phyloP scores from a whole-genome alignment of 2,329 filamentous ascomycete genomes.

The Aspergillus caelatus region DNA sequence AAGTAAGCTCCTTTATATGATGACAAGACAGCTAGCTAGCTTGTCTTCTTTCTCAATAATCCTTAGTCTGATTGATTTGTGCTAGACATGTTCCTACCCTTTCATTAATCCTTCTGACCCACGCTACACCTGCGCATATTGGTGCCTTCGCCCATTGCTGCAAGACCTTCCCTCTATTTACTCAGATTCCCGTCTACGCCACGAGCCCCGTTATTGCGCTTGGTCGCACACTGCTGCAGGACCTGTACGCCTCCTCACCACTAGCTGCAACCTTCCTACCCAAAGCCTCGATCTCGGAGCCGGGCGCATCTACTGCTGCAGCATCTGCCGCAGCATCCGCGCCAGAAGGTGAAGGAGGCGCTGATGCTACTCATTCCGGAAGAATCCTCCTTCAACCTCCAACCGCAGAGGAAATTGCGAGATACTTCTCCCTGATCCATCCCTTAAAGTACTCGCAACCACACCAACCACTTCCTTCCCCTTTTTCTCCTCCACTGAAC shows the following conservation, averaged over 20 bases:
- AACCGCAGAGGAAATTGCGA: conserved; percentile 82
- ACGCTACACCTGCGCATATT: conserved; percentile 87
- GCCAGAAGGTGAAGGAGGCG: conserved; percentile 35
- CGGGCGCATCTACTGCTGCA: conserved; percentile 52
- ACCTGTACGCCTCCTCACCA: conserved; percentile 87
- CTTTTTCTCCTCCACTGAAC: conserved; percentile 85
- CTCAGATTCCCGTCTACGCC: conserved; percentile 89
- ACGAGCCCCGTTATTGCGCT: conserved; percentile 92
- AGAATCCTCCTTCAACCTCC: conserved; percentile 68
- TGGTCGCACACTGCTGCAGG: conserved; percentile 85
- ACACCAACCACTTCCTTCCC: conserved; percentile 82
- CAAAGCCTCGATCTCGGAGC: conserved; percentile 65
- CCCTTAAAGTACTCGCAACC: conserved; percentile 96
- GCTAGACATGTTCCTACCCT: conserved; percentile 83
- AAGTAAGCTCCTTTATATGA: conserved; percentile 61
- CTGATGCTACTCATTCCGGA: conserved; percentile 31
- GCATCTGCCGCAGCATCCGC: conserved; percentile 35
- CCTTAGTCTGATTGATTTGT: neutral
- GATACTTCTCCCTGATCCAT: conserved; percentile 88
- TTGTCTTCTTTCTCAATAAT: conserved; percentile 13
- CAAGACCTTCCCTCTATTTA: conserved; percentile 92
- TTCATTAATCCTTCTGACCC: conserved; percentile 90
- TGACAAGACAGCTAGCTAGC: conserved; percentile 2
- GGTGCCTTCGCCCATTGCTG: conserved; percentile 95
- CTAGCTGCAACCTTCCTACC: conserved; percentile 85